Base-by-base conservation (phyloP, 306 rosid genomes). In the Cicer bijugum region DNA sequence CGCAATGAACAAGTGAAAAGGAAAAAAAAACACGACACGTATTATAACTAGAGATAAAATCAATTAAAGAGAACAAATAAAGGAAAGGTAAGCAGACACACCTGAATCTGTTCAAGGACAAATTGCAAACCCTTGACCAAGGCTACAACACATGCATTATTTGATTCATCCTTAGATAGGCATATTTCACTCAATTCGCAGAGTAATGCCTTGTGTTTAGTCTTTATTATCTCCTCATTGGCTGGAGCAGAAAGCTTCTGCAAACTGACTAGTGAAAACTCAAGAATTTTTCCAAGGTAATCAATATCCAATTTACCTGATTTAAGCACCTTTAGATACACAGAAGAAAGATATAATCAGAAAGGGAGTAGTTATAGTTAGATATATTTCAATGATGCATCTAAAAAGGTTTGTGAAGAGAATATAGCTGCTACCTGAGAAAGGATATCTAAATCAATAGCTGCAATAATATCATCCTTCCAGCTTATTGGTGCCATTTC, bases 31-130 rank as follows among this genome's bases (percentile, higher is more conserved):
- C 12, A 19, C 8, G 7, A 40, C n/a, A 69, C 67, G 28, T 2
- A 23, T 42, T 69, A 28, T 12, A 55, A 7, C 19, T 19, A 43
- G 10, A 39, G 47, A 68, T 43, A 60, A 42, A 50, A 66, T 12
- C 12, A 55, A 20, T 55, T 40, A 5, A 57, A 66, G 44, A 40
- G 64, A 60, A 64, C 9, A 55, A 70, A 44, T 12, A 72, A 68
- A 17, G 52, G 67, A 46, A 38, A 73, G 37, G 23, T 28, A 71
- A 28, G 72, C 78, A 87, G 65, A 79, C 82, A 77, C 44, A 94
- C 97, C 96, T 91, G 95, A 89, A 91, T 89, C 87, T 89, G 92
- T 85, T 83, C 91, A 10, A 89, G 85, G 80, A 91, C 97, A 86
- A 91, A 94, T 44, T 84, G 89, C 82, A 94, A 77, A 47, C 96